Evolutionary conservation across 176 grass and related monocot genomes (phyloP).

Genomic region (Chrysopogon serrulatus): DNA sequence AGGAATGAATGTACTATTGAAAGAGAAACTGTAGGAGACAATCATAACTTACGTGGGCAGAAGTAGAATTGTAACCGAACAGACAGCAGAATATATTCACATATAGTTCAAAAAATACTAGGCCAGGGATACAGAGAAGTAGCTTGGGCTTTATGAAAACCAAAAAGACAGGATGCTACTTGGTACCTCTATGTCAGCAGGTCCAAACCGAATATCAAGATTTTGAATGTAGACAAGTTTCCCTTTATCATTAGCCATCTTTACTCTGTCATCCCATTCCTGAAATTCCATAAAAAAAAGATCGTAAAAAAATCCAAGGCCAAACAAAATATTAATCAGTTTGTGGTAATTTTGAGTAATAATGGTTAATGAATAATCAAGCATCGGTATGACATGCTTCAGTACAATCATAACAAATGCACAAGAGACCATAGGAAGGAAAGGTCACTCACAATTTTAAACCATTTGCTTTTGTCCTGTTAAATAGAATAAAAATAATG

Average conservation of each 20-base stretch:
- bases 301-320: not conserved
- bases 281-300: constrained; percentile 35
- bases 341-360: not conserved
- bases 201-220: constrained; percentile 65
- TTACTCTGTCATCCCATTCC: constrained; percentile 55
- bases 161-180: constrained; percentile 6
- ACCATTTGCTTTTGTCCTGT: constrained; percentile 94
- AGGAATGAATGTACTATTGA: not conserved
- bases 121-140: not conserved
- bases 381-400: not conserved
- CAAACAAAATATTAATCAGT: constrained; percentile 11
- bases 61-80: not conserved
- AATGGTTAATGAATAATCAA: constrained; percentile 12
- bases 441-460: constrained; percentile 74
- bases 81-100: not conserved
- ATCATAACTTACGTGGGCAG: not conserved
- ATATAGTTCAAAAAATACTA: not conserved
- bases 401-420: not conserved
- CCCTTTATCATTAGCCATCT: constrained; percentile 38
- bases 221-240: constrained; percentile 78
- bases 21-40: not conserved
- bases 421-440: not conserved
- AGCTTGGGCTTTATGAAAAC: not conserved
- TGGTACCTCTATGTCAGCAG: constrained; percentile 78
- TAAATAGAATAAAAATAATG: constrained; percentile 25